A percentile compares a stretch with the other conserved stretches of the same genome.
These are phyloP conservation scores for Escovopsis sp. DNA, from an alignment of 2,329 filamentous ascomycete genomes.

Conservation along the genomic window DNA sequence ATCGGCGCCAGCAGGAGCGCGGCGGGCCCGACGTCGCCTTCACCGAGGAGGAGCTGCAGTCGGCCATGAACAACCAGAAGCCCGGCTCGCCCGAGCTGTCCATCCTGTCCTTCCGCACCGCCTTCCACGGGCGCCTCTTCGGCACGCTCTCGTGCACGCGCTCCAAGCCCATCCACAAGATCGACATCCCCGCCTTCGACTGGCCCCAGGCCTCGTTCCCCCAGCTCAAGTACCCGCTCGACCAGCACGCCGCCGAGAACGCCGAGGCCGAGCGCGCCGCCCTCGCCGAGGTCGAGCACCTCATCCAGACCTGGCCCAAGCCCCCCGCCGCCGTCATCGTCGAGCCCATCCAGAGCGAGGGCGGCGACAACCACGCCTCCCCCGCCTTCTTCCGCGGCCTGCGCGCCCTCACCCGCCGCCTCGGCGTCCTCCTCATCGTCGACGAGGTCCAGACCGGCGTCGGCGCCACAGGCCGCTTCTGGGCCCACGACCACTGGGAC, in stretches of 20 bases:
- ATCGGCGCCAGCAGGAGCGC: slow-evolving; percentile 65
- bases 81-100: slow-evolving; percentile 66
- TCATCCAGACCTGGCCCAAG: slow-evolving; percentile 65
- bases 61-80: slow-evolving; percentile 64
- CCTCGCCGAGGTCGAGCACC: slow-evolving; percentile 66
- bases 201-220: slow-evolving; percentile 90
- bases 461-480: slow-evolving; percentile 86
- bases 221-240: slow-evolving; percentile 70
- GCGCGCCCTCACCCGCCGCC: slow-evolving; percentile 61
- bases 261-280: slow-evolving; percentile 66
- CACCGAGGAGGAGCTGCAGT: slow-evolving; percentile 57
- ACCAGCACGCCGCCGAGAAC: slow-evolving; percentile 67
- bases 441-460: slow-evolving; percentile 92
- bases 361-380: slow-evolving; percentile 86
- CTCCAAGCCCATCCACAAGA: slow-evolving; percentile 87
- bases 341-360: slow-evolving; percentile 87
- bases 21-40: slow-evolving; percentile 68
- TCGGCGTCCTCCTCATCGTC: slow-evolving; percentile 73
- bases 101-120: slow-evolving; percentile 78
- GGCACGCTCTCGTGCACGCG: slow-evolving; percentile 77
- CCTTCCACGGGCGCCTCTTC: slow-evolving; percentile 83
- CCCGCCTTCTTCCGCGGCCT: slow-evolving; percentile 76
- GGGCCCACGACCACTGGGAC: slow-evolving; percentile 93
- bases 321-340: slow-evolving; percentile 72
- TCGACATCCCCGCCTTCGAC: slow-evolving; percentile 89